These are phyloP conservation scores for Zygoascus ofunaensis DNA, from an alignment of 805 yeast species.

Conservation along the genomic window DNA sequence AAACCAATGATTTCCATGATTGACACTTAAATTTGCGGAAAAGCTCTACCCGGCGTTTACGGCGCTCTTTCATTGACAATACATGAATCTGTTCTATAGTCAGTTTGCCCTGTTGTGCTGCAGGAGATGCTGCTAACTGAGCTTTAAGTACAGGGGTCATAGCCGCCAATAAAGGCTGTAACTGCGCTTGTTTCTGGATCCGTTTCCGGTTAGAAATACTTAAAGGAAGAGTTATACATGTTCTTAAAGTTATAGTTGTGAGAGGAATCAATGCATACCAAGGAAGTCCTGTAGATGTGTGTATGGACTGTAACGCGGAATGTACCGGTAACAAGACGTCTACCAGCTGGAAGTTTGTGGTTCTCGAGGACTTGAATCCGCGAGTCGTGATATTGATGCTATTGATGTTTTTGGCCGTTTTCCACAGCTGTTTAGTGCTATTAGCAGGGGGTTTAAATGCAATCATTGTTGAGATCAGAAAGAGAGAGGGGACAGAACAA, in stretches of 20 bases:
- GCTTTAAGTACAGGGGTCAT: conserved; percentile 65
- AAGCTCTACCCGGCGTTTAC: conserved; percentile 63
- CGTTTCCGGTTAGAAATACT: conserved; percentile 65
- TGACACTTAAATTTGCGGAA: conserved; percentile 62
- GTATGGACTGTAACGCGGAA: conserved; percentile 17
- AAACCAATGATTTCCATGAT: conserved; percentile 63
- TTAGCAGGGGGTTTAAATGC: too few relatives aligned
- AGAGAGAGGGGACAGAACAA: too few relatives aligned
- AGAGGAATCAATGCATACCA: conserved; percentile 80
- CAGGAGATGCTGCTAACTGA: conserved; percentile 36
- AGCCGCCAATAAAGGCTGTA: conserved; percentile 64
- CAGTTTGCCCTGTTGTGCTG: conserved; percentile 31
- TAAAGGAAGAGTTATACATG: conserved; percentile 64
- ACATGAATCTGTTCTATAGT: conserved; percentile 72
- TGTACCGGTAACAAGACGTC: conserved; percentile 17
- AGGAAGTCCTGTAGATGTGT: conserved; percentile 43
- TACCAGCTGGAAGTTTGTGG: conserved; percentile 7
- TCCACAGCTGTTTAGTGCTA: too few relatives aligned
- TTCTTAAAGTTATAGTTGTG: conserved; percentile 56
- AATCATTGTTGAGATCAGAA: too few relatives aligned
- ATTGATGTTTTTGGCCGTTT: too few relatives aligned
- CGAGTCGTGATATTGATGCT: too few relatives aligned
- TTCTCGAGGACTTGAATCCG: conserved; percentile 8
- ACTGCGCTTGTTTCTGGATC: conserved; percentile 57
- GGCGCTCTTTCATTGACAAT: conserved; percentile 65